Conservation (phyloP, 495 filamentous ascomycete genomes). For the Hypomontagnella submonticulosa region DNA sequence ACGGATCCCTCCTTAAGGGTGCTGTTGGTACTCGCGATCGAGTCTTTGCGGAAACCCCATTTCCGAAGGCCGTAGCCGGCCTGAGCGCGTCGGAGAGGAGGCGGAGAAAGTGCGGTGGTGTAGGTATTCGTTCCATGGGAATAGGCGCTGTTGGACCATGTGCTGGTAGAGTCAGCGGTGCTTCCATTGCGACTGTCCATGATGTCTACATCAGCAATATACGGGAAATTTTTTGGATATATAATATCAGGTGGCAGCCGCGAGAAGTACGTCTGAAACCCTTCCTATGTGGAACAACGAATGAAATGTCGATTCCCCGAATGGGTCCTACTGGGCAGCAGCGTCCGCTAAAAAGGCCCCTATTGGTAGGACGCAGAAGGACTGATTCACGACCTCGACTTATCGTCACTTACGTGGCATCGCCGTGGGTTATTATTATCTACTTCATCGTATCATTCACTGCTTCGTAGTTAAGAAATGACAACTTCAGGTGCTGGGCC, state of each 20-base stretch:
- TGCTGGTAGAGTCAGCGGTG: neutral
- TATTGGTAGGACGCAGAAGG: slow-evolving; percentile 26
- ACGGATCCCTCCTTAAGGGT: slow-evolving; percentile 13
- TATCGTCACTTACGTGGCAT: slow-evolving; percentile 40
- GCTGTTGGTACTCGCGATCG: neutral
- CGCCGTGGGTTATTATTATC: slow-evolving; percentile 4
- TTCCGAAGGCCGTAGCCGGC: neutral
- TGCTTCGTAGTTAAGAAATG: neutral
- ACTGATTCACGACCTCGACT: slow-evolving; percentile 28
- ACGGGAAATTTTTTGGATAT: neutral
- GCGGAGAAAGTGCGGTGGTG: neutral
- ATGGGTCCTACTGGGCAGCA: slow-evolving; percentile 10
- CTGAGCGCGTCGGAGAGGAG: neutral
- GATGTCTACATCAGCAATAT: neutral
- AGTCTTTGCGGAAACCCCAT: slow-evolving; percentile 25
- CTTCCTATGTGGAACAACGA: slow-evolving; percentile 16
- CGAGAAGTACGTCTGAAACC: neutral
- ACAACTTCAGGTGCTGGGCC: neutral
- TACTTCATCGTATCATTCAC: slow-evolving; percentile 14
- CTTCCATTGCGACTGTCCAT: neutral
- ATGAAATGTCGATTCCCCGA: slow-evolving; percentile 16
- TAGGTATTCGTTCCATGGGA: neutral
- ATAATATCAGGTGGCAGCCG: neutral
- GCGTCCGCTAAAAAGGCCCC: slow-evolving; percentile 5
- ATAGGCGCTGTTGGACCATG: neutral